Percentiles rank a stretch among this genome's conserved stretches.
These are phyloP conservation scores for Pestalotiopsis sp. DNA, from an alignment of 2,329 filamentous ascomycete genomes.

Conservation along the genomic window DNA sequence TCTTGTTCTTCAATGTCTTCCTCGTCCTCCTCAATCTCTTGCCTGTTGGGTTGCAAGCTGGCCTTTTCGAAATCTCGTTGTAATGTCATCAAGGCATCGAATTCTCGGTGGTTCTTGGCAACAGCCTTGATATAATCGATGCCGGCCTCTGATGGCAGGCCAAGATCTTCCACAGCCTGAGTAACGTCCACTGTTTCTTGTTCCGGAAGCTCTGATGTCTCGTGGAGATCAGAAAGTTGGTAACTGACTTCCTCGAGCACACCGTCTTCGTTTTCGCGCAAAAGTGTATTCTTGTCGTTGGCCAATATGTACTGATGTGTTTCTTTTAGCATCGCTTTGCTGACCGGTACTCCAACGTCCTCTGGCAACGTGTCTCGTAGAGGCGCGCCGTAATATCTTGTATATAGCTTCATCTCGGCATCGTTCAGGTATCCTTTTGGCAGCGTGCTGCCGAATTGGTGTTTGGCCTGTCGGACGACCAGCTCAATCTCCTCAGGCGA, in stretches of 20 bases:
- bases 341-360: conserved; percentile 54
- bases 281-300: conserved; percentile 45
- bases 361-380: conserved; percentile 62
- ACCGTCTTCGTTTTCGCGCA: conserved; percentile 60
- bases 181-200: conserved; percentile 25
- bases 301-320: conserved; percentile 21
- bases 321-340: conserved; percentile 22
- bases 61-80: conserved; percentile 60
- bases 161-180: conserved; percentile 20
- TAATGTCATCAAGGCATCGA: conserved; percentile 54
- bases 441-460: conserved; percentile 75
- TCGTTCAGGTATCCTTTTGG: conserved; percentile 71
- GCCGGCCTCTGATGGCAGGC: conserved; percentile 34
- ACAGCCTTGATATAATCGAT: conserved; percentile 48
- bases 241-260: conserved; percentile 65
- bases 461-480: conserved; percentile 71
- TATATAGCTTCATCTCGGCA: conserved; percentile 76
- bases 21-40: conserved; percentile 35
- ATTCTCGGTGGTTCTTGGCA: conserved; percentile 58
- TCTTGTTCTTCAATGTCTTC: conserved; percentile 35
- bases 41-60: conserved; percentile 31
- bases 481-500: conserved; percentile 52
- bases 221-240: conserved; percentile 17
- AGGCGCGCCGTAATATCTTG: conserved; percentile 79
- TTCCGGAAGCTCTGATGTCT: conserved; percentile 27